Evolutionary conservation across 768 basidiomycete species (phyloP), one percentile per base, ranked within the genome.

Genomic region (Sutorius australiensis): DNA sequence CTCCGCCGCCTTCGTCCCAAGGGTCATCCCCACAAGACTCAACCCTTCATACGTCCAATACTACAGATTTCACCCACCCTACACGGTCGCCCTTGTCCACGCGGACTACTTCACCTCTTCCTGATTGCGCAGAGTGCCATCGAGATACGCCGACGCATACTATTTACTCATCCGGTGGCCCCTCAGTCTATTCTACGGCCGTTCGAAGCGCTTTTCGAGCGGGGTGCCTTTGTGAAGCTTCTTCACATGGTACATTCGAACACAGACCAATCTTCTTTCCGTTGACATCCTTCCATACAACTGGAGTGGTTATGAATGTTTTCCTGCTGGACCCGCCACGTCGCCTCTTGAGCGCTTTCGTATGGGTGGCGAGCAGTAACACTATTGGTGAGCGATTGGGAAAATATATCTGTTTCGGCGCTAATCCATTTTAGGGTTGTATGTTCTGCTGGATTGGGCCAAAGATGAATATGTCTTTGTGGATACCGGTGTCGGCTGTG

Each of bases 231-330:
- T 48, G 56, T 13, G 66, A 66, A 34, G 21, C 46, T 5, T 17
- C 50, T 16, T 52, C 42, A 3, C 63, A 60, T 9, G 37, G 49
- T 24, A 33, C 19, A 5, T 34, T 38, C 7, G 63, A 64, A 43
- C 40, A 50, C 9, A 61, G 71, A 19, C 86, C 86, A 1, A 51
- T 70, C 1, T 87, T 87, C 60, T 78, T 77, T 10, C 77, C 75
- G 45, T 76, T 86, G n/a, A 79, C 83, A 16, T 74, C 77, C 11
- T 88, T 87, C 60, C 77, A 77, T 56, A 86, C 82, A 0, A 74
- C 76, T 0, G 86, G 86, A 4, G 79, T 83, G 12, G 86, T 88
- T 12, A 87, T 88, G 84, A 87, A 87, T 58, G 81, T 89, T 24
- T 89, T 88, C 62, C 73, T 89, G 21, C 76, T 89, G 28, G 86